Conservation (phyloP, 257 asterid genomes). For the Petrea volubilis region DNA sequence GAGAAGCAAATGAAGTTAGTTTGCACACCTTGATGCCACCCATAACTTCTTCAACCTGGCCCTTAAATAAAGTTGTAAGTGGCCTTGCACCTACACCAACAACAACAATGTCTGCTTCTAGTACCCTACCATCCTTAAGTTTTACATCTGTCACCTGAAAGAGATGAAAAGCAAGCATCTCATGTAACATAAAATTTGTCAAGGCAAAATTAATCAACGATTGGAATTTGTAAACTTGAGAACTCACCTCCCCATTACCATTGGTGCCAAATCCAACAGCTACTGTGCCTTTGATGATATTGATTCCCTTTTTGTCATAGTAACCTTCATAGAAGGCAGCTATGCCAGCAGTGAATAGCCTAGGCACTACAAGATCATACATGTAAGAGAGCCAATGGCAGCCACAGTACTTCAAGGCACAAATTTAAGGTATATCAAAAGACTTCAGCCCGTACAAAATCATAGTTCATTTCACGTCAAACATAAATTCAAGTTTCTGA, state of each 20-base stretch:
- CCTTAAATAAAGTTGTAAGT: slow-evolving; percentile 62
- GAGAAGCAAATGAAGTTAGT: neutral
- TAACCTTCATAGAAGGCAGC: slow-evolving; percentile 85
- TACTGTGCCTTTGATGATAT: slow-evolving; percentile 79
- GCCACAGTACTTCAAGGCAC: neutral
- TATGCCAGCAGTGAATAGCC: slow-evolving; percentile 79
- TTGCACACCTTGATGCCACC: slow-evolving; percentile 77
- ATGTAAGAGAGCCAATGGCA: slow-evolving; percentile 6
- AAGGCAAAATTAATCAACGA: neutral
- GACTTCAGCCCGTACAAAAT: neutral
- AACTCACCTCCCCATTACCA: slow-evolving; percentile 51
- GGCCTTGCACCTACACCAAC: slow-evolving; percentile 90
- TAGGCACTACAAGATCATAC: slow-evolving; percentile 64
- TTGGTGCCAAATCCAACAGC: slow-evolving; percentile 75
- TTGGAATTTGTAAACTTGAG: neutral
- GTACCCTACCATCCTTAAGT: slow-evolving; percentile 79
- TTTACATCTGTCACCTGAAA: slow-evolving; percentile 70
- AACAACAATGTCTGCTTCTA: slow-evolving; percentile 82
- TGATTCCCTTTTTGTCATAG: slow-evolving; percentile 72
- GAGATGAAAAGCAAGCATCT: neutral
- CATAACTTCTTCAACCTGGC: slow-evolving; percentile 82
- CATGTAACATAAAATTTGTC: neutral
- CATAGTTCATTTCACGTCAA: neutral
- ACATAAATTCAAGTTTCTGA: neutral
- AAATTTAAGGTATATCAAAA: neutral